Conservation (phyloP, 306 rosid species). For the Rosa lucieae region DNA sequence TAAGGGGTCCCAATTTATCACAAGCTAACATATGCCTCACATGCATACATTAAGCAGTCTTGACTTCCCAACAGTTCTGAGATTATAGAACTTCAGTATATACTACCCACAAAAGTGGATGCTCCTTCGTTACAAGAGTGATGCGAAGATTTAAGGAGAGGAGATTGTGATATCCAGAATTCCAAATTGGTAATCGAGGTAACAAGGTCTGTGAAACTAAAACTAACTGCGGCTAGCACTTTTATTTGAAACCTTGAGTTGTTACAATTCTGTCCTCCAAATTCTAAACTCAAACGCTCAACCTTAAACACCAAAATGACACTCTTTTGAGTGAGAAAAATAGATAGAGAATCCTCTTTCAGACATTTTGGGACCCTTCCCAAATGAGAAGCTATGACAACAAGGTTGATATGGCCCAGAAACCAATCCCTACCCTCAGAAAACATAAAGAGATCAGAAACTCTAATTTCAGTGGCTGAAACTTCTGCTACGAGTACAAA, state of each 20-base stretch:
- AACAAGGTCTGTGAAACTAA: not conserved
- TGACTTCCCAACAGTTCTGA: not conserved
- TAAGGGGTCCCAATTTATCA: slow-evolving; percentile 7
- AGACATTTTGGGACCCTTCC: not conserved
- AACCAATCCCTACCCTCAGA: not conserved
- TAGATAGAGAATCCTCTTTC: not conserved
- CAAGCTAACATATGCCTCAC: slow-evolving; percentile 18
- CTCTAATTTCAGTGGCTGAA: not conserved
- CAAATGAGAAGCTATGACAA: not conserved
- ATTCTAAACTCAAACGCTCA: not conserved
- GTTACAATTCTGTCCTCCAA: not conserved
- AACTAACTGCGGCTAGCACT: not conserved
- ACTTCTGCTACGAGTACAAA: not conserved
- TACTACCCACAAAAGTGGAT: not conserved
- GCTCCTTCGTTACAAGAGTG: not conserved
- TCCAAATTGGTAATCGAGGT: not conserved
- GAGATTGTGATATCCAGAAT: not conserved
- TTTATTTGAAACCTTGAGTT: not conserved
- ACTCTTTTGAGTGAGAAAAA: not conserved
- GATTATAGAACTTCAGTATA: not conserved
- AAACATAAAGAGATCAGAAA: not conserved
- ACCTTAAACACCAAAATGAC: not conserved
- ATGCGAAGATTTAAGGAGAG: not conserved
- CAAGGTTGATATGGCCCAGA: not conserved
- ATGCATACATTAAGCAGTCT: slow-evolving; percentile 9